phyloP scores from a whole-genome alignment of 2,329 filamentous ascomycete species.

The Colletotrichum liriopes region DNA sequence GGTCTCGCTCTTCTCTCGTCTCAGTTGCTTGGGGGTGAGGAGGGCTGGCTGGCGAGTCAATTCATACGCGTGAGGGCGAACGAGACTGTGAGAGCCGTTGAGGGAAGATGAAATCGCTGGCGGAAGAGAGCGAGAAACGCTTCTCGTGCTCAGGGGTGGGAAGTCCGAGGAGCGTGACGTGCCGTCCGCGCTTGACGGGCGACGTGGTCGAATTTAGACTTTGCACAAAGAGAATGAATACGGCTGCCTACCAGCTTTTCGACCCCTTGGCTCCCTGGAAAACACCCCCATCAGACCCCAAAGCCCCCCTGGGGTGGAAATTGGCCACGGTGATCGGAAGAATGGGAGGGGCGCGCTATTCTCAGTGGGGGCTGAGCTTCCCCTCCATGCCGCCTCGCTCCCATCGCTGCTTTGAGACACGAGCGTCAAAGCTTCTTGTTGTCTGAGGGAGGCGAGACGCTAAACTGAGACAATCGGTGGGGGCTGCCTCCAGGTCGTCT shows the following conservation, averaged over 20 bases:
- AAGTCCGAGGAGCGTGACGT: not conserved
- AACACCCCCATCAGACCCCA: not conserved
- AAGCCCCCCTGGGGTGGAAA: constrained; percentile 25
- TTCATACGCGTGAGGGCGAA: not conserved
- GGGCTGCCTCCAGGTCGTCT: not conserved
- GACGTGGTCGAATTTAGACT: constrained; percentile 25
- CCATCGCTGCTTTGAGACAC: constrained; percentile 7
- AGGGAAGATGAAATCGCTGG: not conserved
- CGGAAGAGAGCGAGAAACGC: not conserved
- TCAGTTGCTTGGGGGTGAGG: not conserved
- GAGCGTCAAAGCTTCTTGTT: constrained; percentile 17
- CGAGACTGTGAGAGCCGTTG: not conserved
- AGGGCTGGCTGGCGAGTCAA: not conserved
- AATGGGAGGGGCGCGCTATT: constrained; percentile 28
- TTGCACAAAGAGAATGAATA: constrained; percentile 1
- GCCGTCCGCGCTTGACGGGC: not conserved
- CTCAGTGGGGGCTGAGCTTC: not conserved
- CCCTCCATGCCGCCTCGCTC: too few relatives aligned
- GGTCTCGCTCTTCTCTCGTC: constrained; percentile 7
- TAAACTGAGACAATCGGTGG: constrained; percentile 17
- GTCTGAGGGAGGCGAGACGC: constrained; percentile 11
- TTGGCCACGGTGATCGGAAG: constrained; percentile 31
- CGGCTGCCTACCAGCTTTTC: not conserved
- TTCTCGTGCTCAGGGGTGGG: too few relatives aligned
- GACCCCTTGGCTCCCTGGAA: not conserved